A percentile compares a stretch with the other conserved stretches of the same genome.
Conservation (phyloP, 805 yeast genomes). For the Kuraishia piskuri region DNA sequence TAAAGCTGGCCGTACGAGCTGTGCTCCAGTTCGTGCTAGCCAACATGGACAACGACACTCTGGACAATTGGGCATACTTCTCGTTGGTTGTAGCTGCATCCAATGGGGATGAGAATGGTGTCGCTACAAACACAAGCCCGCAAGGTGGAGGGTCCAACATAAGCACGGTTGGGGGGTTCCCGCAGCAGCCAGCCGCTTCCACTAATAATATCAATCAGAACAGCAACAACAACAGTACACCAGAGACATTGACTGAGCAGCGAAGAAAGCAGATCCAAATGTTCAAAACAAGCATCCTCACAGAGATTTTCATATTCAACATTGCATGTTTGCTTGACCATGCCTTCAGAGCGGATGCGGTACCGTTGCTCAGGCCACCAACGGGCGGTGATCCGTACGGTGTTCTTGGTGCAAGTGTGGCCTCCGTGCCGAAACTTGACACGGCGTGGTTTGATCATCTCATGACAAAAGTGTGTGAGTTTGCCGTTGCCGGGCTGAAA, state of each 20-base stretch:
- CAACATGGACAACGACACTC: constrained; percentile 9
- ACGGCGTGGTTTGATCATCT: not conserved
- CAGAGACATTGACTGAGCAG: constrained; percentile 3
- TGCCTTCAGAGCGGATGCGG: not conserved
- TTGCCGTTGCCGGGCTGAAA: not conserved
- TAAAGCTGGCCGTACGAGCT: constrained; percentile 12
- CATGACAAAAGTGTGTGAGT: not conserved
- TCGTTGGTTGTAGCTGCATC: constrained; percentile 3
- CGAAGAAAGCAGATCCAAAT: not conserved
- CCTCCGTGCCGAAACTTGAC: not conserved
- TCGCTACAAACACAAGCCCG: not conserved
- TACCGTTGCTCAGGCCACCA: not conserved
- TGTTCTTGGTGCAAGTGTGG: not conserved
- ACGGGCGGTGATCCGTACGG: not conserved
- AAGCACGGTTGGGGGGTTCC: not conserved
- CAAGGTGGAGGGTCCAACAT: not conserved
- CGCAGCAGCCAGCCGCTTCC: not conserved
- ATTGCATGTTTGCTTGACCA: not conserved
- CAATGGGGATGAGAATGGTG: not conserved
- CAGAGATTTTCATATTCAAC: not conserved
- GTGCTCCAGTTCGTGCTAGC: constrained; percentile 13
- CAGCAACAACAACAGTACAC: constrained; percentile 5
- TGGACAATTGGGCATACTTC: constrained; percentile 10
- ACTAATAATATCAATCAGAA: constrained; percentile 6
- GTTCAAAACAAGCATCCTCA: not conserved